Conservation (phyloP, 768 basidiomycete genomes). For the Termitomyces titanicus region DNA sequence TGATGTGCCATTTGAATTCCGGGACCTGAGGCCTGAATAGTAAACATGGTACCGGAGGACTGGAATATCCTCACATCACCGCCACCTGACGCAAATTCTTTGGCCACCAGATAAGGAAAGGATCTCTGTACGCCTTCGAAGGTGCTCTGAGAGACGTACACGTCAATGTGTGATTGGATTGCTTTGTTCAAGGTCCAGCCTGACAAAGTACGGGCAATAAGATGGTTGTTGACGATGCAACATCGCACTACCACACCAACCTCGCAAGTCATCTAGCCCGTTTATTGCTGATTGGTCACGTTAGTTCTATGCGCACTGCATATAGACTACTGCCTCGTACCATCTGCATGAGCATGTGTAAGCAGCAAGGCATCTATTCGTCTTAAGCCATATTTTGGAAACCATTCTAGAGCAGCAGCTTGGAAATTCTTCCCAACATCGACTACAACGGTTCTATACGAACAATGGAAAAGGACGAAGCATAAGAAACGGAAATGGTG, state of each 20-base stretch:
- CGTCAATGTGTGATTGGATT: slow-evolving; percentile 70
- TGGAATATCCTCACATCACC: slow-evolving; percentile 53
- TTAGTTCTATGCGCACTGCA: not conserved
- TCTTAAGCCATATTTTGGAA: slow-evolving; percentile 70
- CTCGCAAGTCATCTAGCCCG: slow-evolving; percentile 85
- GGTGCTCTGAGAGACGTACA: slow-evolving; percentile 67
- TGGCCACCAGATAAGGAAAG: slow-evolving; percentile 81
- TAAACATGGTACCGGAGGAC: not conserved
- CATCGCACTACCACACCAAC: slow-evolving; percentile 30
- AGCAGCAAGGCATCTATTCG: slow-evolving; percentile 58
- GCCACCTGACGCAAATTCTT: slow-evolving; percentile 74
- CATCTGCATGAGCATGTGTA: slow-evolving; percentile 88
- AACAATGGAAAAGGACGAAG: slow-evolving; percentile 2
- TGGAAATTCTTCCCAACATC: slow-evolving; percentile 88
- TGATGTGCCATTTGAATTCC: slow-evolving; percentile 79
- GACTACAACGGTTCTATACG: slow-evolving; percentile 67
- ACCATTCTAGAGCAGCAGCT: slow-evolving; percentile 42
- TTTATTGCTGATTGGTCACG: slow-evolving; percentile 59
- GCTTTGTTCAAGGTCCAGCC: slow-evolving; percentile 69
- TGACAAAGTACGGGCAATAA: slow-evolving; percentile 21
- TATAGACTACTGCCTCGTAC: slow-evolving; percentile 20
- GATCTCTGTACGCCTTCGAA: slow-evolving; percentile 62
- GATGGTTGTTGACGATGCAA: not conserved
- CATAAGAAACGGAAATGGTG: no score
- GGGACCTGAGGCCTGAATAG: slow-evolving; percentile 57